Conservation (phyloP, 345 rosid species). For the Aegle marmelos region DNA sequence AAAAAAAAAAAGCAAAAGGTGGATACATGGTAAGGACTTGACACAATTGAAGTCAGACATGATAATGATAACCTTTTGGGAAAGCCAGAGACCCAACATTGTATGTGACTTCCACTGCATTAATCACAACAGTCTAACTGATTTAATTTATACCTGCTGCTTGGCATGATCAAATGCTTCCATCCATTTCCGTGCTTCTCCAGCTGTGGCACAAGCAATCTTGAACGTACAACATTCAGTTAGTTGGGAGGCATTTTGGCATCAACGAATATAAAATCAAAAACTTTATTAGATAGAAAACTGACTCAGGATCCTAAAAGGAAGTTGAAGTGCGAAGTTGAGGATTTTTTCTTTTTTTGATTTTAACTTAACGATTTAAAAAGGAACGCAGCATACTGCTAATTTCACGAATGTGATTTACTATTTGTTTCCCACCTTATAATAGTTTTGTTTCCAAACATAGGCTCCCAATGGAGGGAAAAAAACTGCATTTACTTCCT, state of each 20-base stretch:
- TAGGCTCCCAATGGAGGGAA: no score
- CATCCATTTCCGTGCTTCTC: constrained; percentile 83
- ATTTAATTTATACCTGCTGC: constrained; percentile 68
- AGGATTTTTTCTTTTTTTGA: neutral
- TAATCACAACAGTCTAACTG: constrained; percentile 9
- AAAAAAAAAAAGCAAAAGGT: neutral
- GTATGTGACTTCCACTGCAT: neutral
- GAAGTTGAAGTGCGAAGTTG: neutral
- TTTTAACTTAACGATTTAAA: neutral
- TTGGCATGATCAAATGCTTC: constrained; percentile 96
- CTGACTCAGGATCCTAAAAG: neutral
- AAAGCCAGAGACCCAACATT: neutral
- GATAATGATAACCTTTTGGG: constrained; percentile 1
- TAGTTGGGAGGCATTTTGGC: constrained; percentile 1
- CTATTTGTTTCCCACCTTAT: neutral
- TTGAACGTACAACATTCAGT: constrained; percentile 32
- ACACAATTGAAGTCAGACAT: neutral
- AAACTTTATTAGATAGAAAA: neutral
- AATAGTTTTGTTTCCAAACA: neutral
- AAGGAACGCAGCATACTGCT: neutral
- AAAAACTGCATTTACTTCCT: neutral
- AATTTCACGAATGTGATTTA: neutral
- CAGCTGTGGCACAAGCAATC: constrained; percentile 95
- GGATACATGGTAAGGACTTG: neutral
- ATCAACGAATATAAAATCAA: neutral